A percentile compares a stretch with the other conserved stretches of the same genome.
Conservation (phyloP, 305 asterid genomes). For the Lippia alba region DNA sequence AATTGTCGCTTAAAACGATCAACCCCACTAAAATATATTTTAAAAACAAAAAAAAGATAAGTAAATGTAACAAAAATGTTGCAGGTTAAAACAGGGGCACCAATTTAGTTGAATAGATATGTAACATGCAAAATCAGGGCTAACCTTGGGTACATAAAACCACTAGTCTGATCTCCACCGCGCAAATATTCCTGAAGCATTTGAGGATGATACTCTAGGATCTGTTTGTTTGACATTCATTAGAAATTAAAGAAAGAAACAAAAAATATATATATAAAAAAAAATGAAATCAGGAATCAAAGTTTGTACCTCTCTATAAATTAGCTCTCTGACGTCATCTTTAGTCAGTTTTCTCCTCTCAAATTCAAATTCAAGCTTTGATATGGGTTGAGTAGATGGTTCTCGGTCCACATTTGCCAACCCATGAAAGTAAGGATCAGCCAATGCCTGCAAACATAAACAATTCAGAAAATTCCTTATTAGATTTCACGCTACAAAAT, state of each 20-base stretch:
- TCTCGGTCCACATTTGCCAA: conserved; percentile 88
- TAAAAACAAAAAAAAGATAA: conserved; percentile 8
- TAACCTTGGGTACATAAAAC: conserved; percentile 99
- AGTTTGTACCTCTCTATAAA: conserved; percentile 78
- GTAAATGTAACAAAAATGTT: conserved; percentile 28
- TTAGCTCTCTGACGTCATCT: conserved; percentile 95
- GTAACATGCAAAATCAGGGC: conserved; percentile 27
- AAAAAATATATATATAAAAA: conserved; percentile 2
- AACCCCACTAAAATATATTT: conserved; percentile 62
- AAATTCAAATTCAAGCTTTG: conserved; percentile 96
- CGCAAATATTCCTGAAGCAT: conserved; percentile 89
- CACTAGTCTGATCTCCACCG: conserved; percentile 88
- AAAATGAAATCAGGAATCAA: conserved; percentile 20
- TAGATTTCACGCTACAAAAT: conserved; percentile 10
- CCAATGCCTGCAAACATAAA: conserved; percentile 63
- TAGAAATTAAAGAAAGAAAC: conserved; percentile 26
- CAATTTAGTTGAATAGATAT: background rate
- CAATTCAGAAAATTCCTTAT: conserved; percentile 16
- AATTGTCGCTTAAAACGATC: conserved; percentile 96
- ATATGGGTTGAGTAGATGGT: conserved; percentile 84
- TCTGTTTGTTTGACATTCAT: conserved; percentile 50
- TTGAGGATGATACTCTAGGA: conserved; percentile 95
- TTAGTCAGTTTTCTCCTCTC: conserved; percentile 88
- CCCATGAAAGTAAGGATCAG: conserved; percentile 85
- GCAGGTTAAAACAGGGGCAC: background rate